A percentile compares a stretch with the other conserved stretches of the same genome.
Conservation (phyloP, 2,329 filamentous ascomycete species). For the Penicillium crustosum region DNA sequence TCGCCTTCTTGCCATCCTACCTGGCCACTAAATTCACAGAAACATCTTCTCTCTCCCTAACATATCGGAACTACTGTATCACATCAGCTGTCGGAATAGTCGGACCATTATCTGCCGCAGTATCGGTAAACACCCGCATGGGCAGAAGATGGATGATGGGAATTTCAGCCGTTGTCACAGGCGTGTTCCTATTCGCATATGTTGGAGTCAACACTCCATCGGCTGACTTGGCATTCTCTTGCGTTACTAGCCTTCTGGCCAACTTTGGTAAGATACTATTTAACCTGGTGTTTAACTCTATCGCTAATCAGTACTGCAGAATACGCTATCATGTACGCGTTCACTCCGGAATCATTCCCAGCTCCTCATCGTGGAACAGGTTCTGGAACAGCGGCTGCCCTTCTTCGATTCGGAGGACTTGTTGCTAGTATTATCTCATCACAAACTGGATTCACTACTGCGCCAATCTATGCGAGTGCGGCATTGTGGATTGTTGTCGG, state of each 20-base stretch:
- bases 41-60: conserved; percentile 20
- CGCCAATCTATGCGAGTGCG: conserved; percentile 49
- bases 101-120: conserved; percentile 46
- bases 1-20: conserved; percentile 50
- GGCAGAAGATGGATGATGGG: conserved; percentile 50
- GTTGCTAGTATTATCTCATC: conserved; percentile 47
- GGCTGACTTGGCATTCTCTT: conserved; percentile 35
- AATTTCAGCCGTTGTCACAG: conserved; percentile 46
- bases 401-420: conserved; percentile 35
- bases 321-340: conserved; percentile 33
- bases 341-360: conserved; percentile 31
- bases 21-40: conserved; percentile 41
- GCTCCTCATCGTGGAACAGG: conserved; percentile 30
- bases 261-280: conserved; percentile 29
- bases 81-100: conserved; percentile 41
- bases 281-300: not conserved
- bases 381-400: conserved; percentile 35
- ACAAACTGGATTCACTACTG: conserved; percentile 44
- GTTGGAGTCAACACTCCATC: conserved; percentile 44
- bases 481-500: conserved; percentile 48
- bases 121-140: conserved; percentile 44
- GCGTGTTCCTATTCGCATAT: conserved; percentile 50
- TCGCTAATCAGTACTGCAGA: conserved; percentile 21
- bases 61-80: conserved; percentile 31
- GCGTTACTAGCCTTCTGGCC: conserved; percentile 49